These are phyloP conservation scores for Harringtonia aguacate DNA, from an alignment of 2,329 filamentous ascomycete species.

Conservation along the genomic window DNA sequence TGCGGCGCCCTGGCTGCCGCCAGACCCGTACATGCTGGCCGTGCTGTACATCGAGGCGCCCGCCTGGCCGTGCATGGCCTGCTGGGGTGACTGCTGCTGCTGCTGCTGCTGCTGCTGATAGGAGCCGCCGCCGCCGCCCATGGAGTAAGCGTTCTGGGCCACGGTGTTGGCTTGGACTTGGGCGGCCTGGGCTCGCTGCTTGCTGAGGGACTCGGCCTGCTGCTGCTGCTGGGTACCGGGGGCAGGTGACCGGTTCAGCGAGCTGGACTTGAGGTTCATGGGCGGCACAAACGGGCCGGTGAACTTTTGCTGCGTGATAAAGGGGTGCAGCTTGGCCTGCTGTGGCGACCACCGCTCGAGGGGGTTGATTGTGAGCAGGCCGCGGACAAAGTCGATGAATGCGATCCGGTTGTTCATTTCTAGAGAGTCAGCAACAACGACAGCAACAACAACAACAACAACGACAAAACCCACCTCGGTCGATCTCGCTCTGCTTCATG, in stretches of 20 bases:
- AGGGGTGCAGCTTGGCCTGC: conserved; percentile 93
- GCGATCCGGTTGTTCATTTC: conserved; percentile 98
- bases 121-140: conserved; percentile 32
- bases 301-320: conserved; percentile 97
- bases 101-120: conserved; percentile 30
- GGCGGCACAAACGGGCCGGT: conserved; percentile 93
- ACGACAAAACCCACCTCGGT: conserved; percentile 60
- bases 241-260: conserved; percentile 75
- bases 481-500: conserved; percentile 96
- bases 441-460: background rate
- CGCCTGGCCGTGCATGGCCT: conserved; percentile 9
- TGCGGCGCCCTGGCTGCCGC: conserved; percentile 34
- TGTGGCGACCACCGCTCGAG: conserved; percentile 96
- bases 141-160: conserved; percentile 54
- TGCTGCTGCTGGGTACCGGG: conserved; percentile 93
- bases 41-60: conserved; percentile 64
- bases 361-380: conserved; percentile 86
- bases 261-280: conserved; percentile 88
- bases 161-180: conserved; percentile 60
- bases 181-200: conserved; percentile 72
- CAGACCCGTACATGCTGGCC: conserved; percentile 55
- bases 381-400: conserved; percentile 96
- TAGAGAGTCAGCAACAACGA: conserved; percentile 24
- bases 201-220: conserved; percentile 86
- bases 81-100: conserved; percentile 15